Evolutionary conservation across 2,329 filamentous ascomycete genomes (phyloP).

Genomic region (Biscogniauxia marginata): DNA sequence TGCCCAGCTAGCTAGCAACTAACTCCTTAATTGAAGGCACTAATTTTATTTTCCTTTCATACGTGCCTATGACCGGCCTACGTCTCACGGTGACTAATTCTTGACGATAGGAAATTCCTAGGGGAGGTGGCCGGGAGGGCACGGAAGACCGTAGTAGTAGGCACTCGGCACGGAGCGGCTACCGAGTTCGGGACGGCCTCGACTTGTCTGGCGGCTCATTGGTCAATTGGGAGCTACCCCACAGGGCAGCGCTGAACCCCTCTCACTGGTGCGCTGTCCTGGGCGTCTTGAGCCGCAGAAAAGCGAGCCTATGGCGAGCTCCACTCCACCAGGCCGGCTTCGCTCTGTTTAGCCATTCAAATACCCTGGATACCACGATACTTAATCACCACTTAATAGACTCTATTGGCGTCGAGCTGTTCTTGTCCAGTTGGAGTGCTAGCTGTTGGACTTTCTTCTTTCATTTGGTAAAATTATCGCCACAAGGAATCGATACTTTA

Average conservation of each 20-base stretch:
- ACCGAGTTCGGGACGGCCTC: background rate
- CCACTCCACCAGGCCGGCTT: background rate
- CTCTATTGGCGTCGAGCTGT: background rate
- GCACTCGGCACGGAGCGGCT: background rate
- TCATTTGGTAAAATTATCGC: no score
- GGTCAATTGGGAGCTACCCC: background rate
- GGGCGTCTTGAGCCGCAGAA: conserved; percentile 20
- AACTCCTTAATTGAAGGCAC: background rate
- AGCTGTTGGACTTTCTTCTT: background rate
- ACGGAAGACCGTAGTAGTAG: background rate
- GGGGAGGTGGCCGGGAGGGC: no score
- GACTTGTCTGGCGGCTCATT: background rate
- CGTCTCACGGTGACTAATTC: background rate
- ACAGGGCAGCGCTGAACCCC: background rate
- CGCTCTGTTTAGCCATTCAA: background rate
- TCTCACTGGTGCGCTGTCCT: background rate
- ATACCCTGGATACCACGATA: no score
- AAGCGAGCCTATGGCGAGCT: conserved; percentile 12
- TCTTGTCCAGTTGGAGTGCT: background rate
- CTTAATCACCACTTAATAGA: no score
- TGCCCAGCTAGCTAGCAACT: background rate
- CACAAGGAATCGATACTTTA: no score
- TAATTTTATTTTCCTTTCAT: background rate
- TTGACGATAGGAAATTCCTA: no score
- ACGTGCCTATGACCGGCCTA: background rate